phyloP scores from a whole-genome alignment of 805 yeast genomes.

The Suhomyces emberorum region DNA sequence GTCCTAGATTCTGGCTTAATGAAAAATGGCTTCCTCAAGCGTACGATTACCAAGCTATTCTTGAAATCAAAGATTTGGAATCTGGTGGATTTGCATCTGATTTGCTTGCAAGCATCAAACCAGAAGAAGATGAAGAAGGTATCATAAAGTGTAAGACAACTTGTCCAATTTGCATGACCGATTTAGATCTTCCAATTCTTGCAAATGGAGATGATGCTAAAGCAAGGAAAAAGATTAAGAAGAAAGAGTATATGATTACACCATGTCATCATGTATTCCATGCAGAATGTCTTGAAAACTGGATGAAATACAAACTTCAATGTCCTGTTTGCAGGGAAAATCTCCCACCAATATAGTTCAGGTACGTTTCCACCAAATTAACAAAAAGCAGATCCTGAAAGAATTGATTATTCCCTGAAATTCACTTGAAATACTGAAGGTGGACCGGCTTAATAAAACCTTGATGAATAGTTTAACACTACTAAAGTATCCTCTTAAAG shows the following conservation, averaged over 20 bases:
- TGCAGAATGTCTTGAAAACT: constrained; percentile 78
- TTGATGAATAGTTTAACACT: too few species aligned
- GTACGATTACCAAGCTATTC: constrained; percentile 75
- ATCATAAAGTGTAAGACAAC: constrained; percentile 50
- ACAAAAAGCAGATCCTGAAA: too few species aligned
- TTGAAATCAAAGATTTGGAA: constrained; percentile 60
- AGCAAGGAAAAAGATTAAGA: constrained; percentile 6
- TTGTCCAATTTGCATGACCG: constrained; percentile 89
- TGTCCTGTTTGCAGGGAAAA: constrained; percentile 91
- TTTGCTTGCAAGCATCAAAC: constrained; percentile 35
- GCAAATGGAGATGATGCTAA: constrained; percentile 14
- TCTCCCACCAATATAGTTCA: constrained; percentile 75
- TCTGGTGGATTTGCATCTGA: constrained; percentile 54
- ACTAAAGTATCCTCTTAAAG: too few species aligned
- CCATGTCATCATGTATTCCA: constrained; percentile 93
- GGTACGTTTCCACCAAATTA: too few species aligned
- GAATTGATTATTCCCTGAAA: too few species aligned
- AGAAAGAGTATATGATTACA: constrained; percentile 64
- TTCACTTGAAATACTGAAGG: too few species aligned
- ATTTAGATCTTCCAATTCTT: constrained; percentile 55
- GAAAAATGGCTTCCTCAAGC: constrained; percentile 72
- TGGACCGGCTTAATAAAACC: too few species aligned
- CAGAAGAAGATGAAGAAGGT: constrained; percentile 21
- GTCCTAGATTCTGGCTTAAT: constrained; percentile 83
- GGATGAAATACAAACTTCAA: constrained; percentile 92